A percentile compares a stretch with the other conserved stretches of the same genome.
phyloP scores from a whole-genome alignment of 2,329 filamentous ascomycete species.

The Mariannaea sp. region DNA sequence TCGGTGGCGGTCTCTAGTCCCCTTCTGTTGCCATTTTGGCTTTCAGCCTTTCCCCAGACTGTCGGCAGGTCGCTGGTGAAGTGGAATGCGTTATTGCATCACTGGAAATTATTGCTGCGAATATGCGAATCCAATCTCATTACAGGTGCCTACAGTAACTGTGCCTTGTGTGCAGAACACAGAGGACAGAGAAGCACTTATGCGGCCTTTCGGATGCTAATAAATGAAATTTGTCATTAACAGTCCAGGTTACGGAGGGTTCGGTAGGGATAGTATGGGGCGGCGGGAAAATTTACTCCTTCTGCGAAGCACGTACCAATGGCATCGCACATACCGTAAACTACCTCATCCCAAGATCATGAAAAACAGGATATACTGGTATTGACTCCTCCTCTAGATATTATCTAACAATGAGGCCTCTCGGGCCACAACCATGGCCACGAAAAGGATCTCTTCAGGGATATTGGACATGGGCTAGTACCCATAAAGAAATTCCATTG shows the following conservation, averaged over 20 bases:
- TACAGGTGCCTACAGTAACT: too few relatives aligned
- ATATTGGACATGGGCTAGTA: conserved; percentile 14
- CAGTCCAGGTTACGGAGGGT: too few relatives aligned
- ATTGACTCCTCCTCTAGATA: conserved; percentile 1
- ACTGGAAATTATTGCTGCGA: too few relatives aligned
- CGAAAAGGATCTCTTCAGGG: conserved; percentile 14
- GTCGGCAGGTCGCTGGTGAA: conserved; percentile 4
- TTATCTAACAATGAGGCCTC: conserved; percentile 6
- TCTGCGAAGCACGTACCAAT: too few relatives aligned
- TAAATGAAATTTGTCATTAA: too few relatives aligned
- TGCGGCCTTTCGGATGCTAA: too few relatives aligned
- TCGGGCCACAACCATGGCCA: neutral
- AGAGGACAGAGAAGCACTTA: too few relatives aligned
- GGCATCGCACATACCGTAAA: neutral
- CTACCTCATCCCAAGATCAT: neutral
- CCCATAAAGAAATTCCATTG: conserved; percentile 20
- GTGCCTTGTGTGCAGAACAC: too few relatives aligned
- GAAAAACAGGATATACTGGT: neutral
- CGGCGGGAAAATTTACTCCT: too few relatives aligned
- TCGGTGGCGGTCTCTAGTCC: conserved; percentile 12
- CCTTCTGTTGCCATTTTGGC: neutral
- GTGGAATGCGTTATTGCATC: neutral
- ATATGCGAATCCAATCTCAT: too few relatives aligned
- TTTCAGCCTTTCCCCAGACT: conserved; percentile 7
- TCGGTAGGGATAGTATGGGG: too few relatives aligned